Conservation (phyloP, 1,284 basidiomycete species). For the Golubevia pallescens region DNA sequence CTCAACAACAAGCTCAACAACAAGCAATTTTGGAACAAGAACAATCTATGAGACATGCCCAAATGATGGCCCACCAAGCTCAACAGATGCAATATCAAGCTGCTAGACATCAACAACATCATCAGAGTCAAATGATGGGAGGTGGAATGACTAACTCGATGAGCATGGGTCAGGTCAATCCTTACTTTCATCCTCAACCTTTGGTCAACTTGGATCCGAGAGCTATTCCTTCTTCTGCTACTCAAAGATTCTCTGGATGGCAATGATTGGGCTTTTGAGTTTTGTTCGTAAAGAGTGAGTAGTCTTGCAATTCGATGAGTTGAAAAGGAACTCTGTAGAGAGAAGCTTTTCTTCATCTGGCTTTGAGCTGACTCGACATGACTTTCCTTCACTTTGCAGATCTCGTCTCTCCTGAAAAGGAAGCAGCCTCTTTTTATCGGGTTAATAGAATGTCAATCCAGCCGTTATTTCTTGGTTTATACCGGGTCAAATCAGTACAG, state of each 20-base stretch:
- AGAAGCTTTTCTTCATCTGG: too few relatives aligned
- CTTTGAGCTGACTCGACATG: too few relatives aligned
- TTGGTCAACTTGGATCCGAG: background rate
- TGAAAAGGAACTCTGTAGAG: too few relatives aligned
- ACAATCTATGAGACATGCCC: background rate
- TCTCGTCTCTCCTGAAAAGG: too few relatives aligned
- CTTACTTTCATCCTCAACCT: background rate
- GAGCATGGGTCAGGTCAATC: background rate
- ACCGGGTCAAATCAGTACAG: too few relatives aligned
- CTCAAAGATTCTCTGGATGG: background rate
- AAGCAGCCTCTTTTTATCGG: too few relatives aligned
- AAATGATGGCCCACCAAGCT: background rate
- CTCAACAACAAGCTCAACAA: background rate
- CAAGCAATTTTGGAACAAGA: background rate
- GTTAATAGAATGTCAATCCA: too few relatives aligned
- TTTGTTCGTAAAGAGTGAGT: too few relatives aligned
- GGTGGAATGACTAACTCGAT: background rate
- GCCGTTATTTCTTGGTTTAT: too few relatives aligned
- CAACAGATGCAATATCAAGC: background rate
- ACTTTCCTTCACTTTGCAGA: too few relatives aligned
- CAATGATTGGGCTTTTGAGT: background rate
- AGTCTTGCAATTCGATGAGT: too few relatives aligned
- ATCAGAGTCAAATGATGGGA: background rate
- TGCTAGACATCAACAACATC: background rate
- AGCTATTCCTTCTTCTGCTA: background rate